A percentile compares a stretch with the other conserved stretches of the same genome.
Evolutionary conservation across 2,329 filamentous ascomycete species (phyloP).

Genomic region (Leptographium wingfieldii): DNA sequence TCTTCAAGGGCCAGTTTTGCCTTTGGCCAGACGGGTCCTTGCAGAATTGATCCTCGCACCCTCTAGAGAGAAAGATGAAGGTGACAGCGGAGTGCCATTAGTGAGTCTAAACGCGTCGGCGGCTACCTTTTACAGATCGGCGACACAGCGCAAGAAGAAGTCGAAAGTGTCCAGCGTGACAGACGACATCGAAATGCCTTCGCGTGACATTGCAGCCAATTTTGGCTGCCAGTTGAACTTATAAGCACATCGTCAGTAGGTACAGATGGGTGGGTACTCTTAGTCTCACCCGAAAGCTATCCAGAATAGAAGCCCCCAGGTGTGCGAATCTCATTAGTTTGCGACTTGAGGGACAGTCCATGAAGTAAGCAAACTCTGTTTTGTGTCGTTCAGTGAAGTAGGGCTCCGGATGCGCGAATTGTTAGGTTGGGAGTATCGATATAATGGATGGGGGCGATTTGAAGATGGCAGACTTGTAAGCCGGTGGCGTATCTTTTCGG

Average conservation of each 20-base stretch:
- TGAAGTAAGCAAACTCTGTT: conserved; percentile 50
- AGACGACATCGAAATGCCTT: conserved; percentile 48
- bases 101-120: conserved; percentile 38
- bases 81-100: conserved; percentile 29
- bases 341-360: conserved; percentile 36
- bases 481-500: conserved; percentile 40
- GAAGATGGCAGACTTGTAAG: conserved; percentile 43
- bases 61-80: conserved; percentile 21
- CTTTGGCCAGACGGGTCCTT: conserved; percentile 38
- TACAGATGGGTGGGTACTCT: too few species aligned
- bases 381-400: conserved; percentile 50
- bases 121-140: conserved; percentile 44
- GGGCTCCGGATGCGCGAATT: conserved; percentile 40
- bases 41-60: conserved; percentile 41
- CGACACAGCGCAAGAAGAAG: conserved; percentile 42
- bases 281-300: conserved; percentile 34
- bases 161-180: conserved; percentile 50
- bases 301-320: conserved; percentile 58
- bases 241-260: too few species aligned
- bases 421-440: conserved; percentile 41
- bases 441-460: conserved; percentile 24
- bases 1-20: conserved; percentile 30
- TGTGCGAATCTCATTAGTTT: conserved; percentile 44
- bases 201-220: conserved; percentile 48
- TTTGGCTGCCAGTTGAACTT: conserved; percentile 29